These are phyloP conservation scores for Kalmusia sp. DNA, from an alignment of 2,329 filamentous ascomycete genomes.

Conservation along the genomic window DNA sequence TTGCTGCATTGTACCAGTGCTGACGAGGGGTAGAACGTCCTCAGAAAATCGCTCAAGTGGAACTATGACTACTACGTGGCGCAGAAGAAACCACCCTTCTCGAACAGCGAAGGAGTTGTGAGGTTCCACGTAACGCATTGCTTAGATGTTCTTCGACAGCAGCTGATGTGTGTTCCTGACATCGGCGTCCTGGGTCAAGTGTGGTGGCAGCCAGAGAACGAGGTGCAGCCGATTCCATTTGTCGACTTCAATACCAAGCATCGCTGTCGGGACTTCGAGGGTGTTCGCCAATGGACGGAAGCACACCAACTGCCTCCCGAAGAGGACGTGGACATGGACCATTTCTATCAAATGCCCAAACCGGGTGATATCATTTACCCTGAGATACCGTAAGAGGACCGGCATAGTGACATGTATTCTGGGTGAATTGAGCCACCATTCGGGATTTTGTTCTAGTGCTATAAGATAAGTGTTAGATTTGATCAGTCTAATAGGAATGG, in stretches of 20 bases:
- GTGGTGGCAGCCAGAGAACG: conserved; percentile 57
- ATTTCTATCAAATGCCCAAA: conserved; percentile 53
- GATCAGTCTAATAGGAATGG: background rate
- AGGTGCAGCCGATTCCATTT: conserved; percentile 59
- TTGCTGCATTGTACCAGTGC: background rate
- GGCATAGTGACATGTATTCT: too few relatives aligned
- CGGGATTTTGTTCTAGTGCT: too few relatives aligned
- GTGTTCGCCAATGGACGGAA: conserved; percentile 62
- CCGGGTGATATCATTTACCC: conserved; percentile 37
- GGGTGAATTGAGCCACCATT: too few relatives aligned
- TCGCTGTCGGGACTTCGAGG: conserved; percentile 65
- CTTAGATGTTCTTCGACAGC: conserved; percentile 67
- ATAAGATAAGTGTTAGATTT: background rate
- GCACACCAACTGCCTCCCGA: conserved; percentile 56
- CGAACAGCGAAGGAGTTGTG: conserved; percentile 62
- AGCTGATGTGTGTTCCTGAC: conserved; percentile 69
- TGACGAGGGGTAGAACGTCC: conserved; percentile 57
- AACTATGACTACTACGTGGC: conserved; percentile 66
- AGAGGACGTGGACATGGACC: conserved; percentile 46
- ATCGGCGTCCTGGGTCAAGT: conserved; percentile 67
- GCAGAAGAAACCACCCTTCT: conserved; percentile 60
- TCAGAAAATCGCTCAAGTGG: conserved; percentile 65
- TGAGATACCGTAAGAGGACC: conserved; percentile 38
- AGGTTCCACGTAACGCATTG: conserved; percentile 66
- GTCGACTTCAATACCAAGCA: conserved; percentile 70